phyloP scores from a whole-genome alignment of 306 rosid species.

The Fragaria ananassa region DNA sequence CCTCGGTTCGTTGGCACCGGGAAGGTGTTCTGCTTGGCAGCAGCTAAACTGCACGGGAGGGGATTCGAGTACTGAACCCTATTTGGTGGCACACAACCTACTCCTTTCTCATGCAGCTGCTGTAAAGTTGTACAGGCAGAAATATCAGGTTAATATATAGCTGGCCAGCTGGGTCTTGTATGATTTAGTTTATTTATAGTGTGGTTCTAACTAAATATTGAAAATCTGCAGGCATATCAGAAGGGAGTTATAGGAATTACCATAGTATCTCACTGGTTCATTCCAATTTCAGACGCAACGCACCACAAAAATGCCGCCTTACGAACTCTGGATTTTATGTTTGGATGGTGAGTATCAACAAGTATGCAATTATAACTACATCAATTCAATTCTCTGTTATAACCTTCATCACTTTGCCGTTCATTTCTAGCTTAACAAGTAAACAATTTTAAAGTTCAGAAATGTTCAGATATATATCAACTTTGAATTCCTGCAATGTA shows the following conservation, averaged over 20 bases:
- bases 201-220: background rate
- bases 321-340: constrained; percentile 24
- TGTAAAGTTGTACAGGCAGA: constrained; percentile 38
- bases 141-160: constrained; percentile 27
- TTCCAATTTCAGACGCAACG: constrained; percentile 1
- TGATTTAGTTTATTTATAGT: background rate
- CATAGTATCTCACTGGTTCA: constrained; percentile 3
- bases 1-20: constrained; percentile 13
- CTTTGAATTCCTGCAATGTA: constrained; percentile 9
- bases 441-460: background rate
- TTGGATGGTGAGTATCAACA: constrained; percentile 23
- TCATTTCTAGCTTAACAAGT: background rate
- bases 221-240: constrained; percentile 18
- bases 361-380: background rate
- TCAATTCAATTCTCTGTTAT: background rate
- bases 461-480: too few relatives aligned
- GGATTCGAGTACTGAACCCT: constrained; percentile 53
- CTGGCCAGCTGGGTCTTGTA: background rate
- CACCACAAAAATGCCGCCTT: constrained; percentile 7
- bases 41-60: constrained; percentile 36
- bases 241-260: constrained; percentile 26
- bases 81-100: constrained; percentile 44
- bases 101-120: constrained; percentile 62
- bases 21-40: constrained; percentile 41
- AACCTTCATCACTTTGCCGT: background rate